Conservation (phyloP, 495 filamentous ascomycete species). For the Neurospora africana region DNA sequence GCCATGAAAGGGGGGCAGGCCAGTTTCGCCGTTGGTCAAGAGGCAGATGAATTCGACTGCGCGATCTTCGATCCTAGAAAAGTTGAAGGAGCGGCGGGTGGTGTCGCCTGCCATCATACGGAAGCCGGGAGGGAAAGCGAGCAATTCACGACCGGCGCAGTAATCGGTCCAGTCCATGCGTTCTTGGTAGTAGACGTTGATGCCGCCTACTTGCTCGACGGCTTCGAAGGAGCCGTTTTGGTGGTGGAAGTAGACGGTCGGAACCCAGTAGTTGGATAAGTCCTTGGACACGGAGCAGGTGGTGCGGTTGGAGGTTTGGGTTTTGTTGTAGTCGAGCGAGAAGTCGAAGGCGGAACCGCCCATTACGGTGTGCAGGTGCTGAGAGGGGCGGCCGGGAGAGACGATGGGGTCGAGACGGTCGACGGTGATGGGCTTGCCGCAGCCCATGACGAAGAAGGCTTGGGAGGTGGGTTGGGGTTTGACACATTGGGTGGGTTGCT, state of each 20-base stretch:
- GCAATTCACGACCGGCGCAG: conserved; percentile 33
- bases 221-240: conserved; percentile 51
- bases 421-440: conserved; percentile 19
- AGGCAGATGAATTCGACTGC: conserved; percentile 39
- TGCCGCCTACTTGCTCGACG: conserved; percentile 43
- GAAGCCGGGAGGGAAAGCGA: conserved; percentile 52
- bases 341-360: conserved; percentile 58
- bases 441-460: conserved; percentile 18
- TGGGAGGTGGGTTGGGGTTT: neutral
- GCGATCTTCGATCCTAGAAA: conserved; percentile 21
- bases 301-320: conserved; percentile 41
- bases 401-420: conserved; percentile 58
- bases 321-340: conserved; percentile 43
- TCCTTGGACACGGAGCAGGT: conserved; percentile 53
- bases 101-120: conserved; percentile 59
- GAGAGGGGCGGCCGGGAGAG: conserved; percentile 41
- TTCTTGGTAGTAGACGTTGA: conserved; percentile 34
- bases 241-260: conserved; percentile 52
- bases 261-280: conserved; percentile 66
- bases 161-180: conserved; percentile 30
- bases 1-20: conserved; percentile 20
- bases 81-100: conserved; percentile 29
- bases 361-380: conserved; percentile 58
- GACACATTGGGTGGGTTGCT: neutral
- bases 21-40: too few species aligned